phyloP scores from a whole-genome alignment of 805 yeast genomes.

The Metschnikowia orientalis region DNA sequence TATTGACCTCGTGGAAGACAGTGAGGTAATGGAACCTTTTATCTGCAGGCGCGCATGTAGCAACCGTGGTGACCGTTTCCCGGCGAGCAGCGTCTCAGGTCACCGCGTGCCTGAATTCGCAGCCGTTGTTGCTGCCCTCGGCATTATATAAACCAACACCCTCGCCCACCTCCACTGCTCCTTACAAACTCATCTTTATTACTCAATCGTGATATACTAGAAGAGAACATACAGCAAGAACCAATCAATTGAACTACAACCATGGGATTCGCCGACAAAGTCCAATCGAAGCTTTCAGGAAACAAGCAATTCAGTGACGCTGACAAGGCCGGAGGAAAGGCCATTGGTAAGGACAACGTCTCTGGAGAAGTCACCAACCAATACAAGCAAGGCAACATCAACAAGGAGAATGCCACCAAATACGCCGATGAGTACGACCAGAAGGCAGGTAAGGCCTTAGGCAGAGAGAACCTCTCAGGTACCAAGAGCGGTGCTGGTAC shows the following conservation, averaged over 20 bases:
- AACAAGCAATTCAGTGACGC: slow-evolving; percentile 24
- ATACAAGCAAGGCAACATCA: slow-evolving; percentile 27
- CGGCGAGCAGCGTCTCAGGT: slow-evolving; percentile 3
- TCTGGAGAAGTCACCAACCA: slow-evolving; percentile 27
- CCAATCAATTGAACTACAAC: background rate
- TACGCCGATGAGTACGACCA: slow-evolving; percentile 27
- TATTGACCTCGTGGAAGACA: too few species aligned
- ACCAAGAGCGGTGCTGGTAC: slow-evolving; percentile 27
- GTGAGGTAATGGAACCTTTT: slow-evolving; percentile 4
- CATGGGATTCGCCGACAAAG: slow-evolving; percentile 39
- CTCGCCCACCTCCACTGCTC: too few species aligned
- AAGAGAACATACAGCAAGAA: background rate
- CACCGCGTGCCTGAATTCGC: slow-evolving; percentile 4
- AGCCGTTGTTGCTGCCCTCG: slow-evolving; percentile 4
- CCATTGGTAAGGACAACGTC: slow-evolving; percentile 26
- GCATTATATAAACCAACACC: slow-evolving; percentile 1
- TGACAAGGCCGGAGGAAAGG: slow-evolving; percentile 30
- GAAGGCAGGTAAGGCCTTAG: slow-evolving; percentile 18
- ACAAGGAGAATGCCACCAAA: slow-evolving; percentile 26
- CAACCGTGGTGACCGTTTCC: slow-evolving; percentile 6
- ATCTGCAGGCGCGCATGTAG: slow-evolving; percentile 3
- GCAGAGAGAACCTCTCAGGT: slow-evolving; percentile 18
- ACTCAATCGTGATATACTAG: background rate
- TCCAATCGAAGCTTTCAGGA: slow-evolving; percentile 26
- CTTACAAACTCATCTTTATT: background rate